Evolutionary conservation across 768 basidiomycete genomes (phyloP), one percentile per base, ranked within the genome.

Genomic region (Paxillus rubicundulus): DNA sequence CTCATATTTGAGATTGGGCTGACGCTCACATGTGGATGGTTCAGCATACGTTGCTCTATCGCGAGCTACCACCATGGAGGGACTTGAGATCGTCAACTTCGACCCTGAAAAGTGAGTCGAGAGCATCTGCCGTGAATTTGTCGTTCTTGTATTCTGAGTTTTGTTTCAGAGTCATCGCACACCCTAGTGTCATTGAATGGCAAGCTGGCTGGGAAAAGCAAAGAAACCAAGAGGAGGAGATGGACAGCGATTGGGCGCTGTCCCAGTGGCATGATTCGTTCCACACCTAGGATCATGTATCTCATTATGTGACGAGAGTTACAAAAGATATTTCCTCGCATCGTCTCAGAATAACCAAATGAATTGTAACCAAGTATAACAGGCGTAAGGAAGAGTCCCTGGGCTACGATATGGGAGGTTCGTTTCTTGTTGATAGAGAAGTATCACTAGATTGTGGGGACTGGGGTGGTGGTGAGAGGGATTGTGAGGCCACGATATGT

Each of bases 61-160:
- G 7, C 71, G 74, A 14, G 74, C 75, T 17, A 75, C 73, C 0
- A 59, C 65, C 17, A 66, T 75, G 63, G 73, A 75, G 10, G 73
- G 72, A 2, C 59, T 76, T 5, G 74, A 76, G 42, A 66, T 76
- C 9, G 47, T 70, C 47, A 61, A 70, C 44, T 76, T 76, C 44
- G 63, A 70, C 18, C 61, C 67, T 1, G 60, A 48, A 37, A 75
- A 57, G 69, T 72, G 56, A 13, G 64, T 57, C 14, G 8, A 42
- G 21, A 9, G 18, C 32, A 13, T 32, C 39, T 14, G 24, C 41
- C 20, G 9, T 32, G 2, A n/a, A 12, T 24, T 44, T 21, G 8
- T 10, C 37, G 4, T 21, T 2, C 41, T 44, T 44, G 54, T 42
- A 9, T 30, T 9, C 55, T 37, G 57, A 39, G 12, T 37, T 17